Percentiles rank a stretch among this genome's conserved stretches.
Evolutionary conservation across 139 green algal genomes (phyloP).

Genomic region (Chlamydomonas applanata): DNA sequence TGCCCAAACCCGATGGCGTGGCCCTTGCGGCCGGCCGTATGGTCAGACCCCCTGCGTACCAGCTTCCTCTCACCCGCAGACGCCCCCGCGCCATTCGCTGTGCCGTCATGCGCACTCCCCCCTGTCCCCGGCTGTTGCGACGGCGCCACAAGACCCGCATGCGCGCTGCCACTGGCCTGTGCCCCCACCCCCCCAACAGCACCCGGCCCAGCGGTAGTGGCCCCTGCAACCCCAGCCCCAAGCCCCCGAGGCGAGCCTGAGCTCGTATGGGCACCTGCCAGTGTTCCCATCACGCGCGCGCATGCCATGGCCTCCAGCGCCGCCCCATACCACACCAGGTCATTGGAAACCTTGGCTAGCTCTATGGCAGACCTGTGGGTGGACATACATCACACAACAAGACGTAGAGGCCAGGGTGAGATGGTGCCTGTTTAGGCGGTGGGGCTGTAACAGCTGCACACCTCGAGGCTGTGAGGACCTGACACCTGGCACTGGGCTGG

Average conservation of each 20-base stretch:
- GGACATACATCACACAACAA: background rate
- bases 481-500: no score
- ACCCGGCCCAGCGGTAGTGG: background rate
- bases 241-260: background rate
- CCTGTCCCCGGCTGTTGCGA: background rate
- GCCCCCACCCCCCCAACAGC: background rate
- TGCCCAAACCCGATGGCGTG: slow-evolving; percentile 39
- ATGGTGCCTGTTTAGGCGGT: no score
- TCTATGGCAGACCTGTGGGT: slow-evolving; percentile 25
- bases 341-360: slow-evolving; percentile 19
- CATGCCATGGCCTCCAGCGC: slow-evolving; percentile 57
- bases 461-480: no score
- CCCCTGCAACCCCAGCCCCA: background rate
- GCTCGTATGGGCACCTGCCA: slow-evolving; percentile 13
- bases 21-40: no score
- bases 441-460: no score
- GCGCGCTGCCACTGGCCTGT: background rate
- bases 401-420: no score
- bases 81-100: slow-evolving; percentile 6
- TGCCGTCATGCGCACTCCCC: background rate
- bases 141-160: background rate
- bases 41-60: no score
- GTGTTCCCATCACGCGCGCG: slow-evolving; percentile 47
- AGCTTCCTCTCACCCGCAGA: background rate
- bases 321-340: slow-evolving; percentile 46